A percentile compares a stretch with the other conserved stretches of the same genome.
Conservation (phyloP, 306 rosid genomes). For the Dalbergia cochinchinensis region DNA sequence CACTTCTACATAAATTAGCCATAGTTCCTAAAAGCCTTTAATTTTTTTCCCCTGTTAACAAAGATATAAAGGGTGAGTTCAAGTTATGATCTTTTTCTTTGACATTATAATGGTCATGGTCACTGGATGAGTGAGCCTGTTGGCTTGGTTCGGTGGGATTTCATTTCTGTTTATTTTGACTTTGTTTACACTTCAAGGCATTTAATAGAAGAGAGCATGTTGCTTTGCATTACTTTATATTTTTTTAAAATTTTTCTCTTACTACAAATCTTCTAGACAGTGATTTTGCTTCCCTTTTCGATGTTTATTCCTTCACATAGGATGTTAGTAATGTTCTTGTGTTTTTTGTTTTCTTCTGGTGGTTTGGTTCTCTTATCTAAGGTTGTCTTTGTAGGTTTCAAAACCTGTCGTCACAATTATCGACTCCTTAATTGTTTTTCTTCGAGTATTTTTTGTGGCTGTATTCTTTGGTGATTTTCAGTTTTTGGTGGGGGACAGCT, state of each 20-base stretch:
- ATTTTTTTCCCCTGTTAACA: no score
- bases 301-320: slow-evolving; percentile 48
- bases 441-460: slow-evolving; percentile 58
- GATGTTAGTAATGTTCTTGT: slow-evolving; percentile 19
- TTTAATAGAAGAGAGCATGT: slow-evolving; percentile 8
- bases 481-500: slow-evolving; percentile 58
- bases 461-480: slow-evolving; percentile 58
- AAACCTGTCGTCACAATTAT: slow-evolving; percentile 46
- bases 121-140: neutral
- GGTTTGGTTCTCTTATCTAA: slow-evolving; percentile 30
- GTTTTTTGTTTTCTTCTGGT: slow-evolving; percentile 51
- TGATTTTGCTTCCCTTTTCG: slow-evolving; percentile 22
- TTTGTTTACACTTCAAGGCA: slow-evolving; percentile 40
- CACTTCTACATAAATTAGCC: no score
- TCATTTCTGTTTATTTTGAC: slow-evolving; percentile 29
- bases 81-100: neutral
- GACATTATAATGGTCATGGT: neutral
- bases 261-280: slow-evolving; percentile 30
- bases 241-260: neutral
- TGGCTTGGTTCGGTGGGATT: slow-evolving; percentile 31
- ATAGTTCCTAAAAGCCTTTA: neutral
- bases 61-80: slow-evolving; percentile 36
- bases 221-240: neutral
- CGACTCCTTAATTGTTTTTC: slow-evolving; percentile 9
- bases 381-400: slow-evolving; percentile 41